These are phyloP conservation scores for Cadophora sp. DNA, from an alignment of 2,329 filamentous ascomycete species.

Conservation along the genomic window DNA sequence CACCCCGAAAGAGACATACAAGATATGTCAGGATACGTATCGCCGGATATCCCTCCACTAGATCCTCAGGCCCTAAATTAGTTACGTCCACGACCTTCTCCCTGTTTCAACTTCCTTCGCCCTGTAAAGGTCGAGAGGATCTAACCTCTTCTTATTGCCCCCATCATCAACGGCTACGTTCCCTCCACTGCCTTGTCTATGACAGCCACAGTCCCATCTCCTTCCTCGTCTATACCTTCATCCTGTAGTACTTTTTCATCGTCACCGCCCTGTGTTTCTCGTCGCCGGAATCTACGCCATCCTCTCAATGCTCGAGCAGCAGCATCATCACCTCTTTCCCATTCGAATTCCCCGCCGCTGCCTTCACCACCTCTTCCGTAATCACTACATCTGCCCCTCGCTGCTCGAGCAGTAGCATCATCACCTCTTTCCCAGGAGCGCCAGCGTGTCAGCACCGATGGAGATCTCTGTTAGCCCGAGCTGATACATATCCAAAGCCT, in stretches of 20 bases:
- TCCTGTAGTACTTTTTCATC: not conserved
- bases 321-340: no score
- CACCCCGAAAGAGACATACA: not conserved
- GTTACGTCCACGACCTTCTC: no score
- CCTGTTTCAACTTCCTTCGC: not conserved
- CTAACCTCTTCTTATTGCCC: not conserved
- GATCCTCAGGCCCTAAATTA: not conserved
- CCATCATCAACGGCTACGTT: not conserved
- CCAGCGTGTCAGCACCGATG: slow-evolving; percentile 98
- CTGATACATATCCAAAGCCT: slow-evolving; percentile 92
- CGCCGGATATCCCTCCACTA: not conserved
- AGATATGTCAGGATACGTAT: not conserved
- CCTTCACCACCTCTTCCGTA: no score
- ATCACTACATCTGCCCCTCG: no score
- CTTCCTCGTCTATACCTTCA: not conserved
- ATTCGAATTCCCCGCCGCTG: no score
- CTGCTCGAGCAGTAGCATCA: no score
- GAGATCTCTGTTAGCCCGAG: slow-evolving; percentile 98
- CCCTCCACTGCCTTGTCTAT: not conserved
- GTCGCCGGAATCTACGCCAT: not conserved
- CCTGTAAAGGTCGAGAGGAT: not conserved
- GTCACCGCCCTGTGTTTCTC: not conserved
- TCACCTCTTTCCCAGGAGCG: slow-evolving; percentile 92
- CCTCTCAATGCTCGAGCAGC: no score
- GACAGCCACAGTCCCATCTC: not conserved